A percentile compares a stretch with the other conserved stretches of the same genome.
These are phyloP conservation scores for Lactifluus hygrophoroides DNA, from an alignment of 768 basidiomycete genomes.

Conservation along the genomic window DNA sequence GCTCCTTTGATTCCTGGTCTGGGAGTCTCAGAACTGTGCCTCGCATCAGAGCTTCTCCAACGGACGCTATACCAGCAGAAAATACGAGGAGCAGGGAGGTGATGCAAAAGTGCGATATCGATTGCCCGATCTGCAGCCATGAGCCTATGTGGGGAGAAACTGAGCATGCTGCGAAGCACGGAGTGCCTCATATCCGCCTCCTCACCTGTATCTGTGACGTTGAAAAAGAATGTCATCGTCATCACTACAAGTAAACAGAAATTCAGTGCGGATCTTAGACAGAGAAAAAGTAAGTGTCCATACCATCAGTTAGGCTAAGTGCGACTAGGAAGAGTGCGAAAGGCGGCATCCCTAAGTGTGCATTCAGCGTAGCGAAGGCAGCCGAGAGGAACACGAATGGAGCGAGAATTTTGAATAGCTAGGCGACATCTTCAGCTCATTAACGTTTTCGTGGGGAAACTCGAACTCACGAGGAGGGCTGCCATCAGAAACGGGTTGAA, in stretches of 20 bases:
- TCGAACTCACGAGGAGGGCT: conserved; percentile 45
- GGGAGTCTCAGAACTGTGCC: neutral
- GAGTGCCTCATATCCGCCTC: neutral
- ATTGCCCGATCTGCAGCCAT: conserved; percentile 86
- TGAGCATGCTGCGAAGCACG: neutral
- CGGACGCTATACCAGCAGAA: conserved; percentile 66
- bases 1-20: neutral
- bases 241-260: conserved; percentile 41
- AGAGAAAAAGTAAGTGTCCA: conserved; percentile 12
- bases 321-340: conserved; percentile 78
- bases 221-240: conserved; percentile 79
- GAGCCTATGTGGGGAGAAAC: conserved; percentile 40
- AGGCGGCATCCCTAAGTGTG: conserved; percentile 57
- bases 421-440: neutral
- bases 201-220: conserved; percentile 69
- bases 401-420: conserved; percentile 77
- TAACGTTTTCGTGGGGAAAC: neutral
- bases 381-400: conserved; percentile 74
- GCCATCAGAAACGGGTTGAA: conserved; percentile 85
- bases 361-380: conserved; percentile 59
- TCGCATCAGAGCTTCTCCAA: conserved; percentile 64
- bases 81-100: conserved; percentile 70
- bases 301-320: conserved; percentile 63
- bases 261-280: neutral
- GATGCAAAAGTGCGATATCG: conserved; percentile 83